A percentile compares a stretch with the other conserved stretches of the same genome.
These are phyloP conservation scores for Phytophthora hybrid DNA, from an alignment of 352 stramenopile species.

Conservation along the genomic window DNA sequence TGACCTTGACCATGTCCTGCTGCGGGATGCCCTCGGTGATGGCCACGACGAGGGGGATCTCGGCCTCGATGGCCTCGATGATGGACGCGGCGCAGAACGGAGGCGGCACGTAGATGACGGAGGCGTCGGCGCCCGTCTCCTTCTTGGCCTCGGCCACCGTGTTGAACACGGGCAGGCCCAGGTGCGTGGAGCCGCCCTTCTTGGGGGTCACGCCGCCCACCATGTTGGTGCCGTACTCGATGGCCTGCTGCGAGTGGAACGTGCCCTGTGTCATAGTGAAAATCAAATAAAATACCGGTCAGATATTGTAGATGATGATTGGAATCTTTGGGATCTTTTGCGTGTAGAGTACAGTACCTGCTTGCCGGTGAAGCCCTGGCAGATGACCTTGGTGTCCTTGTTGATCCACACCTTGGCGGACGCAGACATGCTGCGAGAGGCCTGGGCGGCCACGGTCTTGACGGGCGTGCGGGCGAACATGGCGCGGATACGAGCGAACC, in stretches of 20 bases:
- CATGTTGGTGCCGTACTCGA: conserved; percentile 99
- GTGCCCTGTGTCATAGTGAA: conserved; percentile 84
- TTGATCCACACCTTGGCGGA: conserved; percentile 99
- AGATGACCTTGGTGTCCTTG: conserved; percentile 99
- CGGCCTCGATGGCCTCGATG: conserved; percentile 98
- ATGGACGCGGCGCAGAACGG: conserved; percentile 98
- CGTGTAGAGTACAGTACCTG: conserved; percentile 73
- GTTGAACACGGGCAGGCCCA: conserved; percentile 99
- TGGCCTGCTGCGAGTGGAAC: conserved; percentile 99
- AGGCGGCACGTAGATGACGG: conserved; percentile 99
- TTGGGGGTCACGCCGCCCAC: conserved; percentile 99
- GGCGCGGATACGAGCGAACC: conserved; percentile 4
- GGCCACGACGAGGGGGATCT: conserved; percentile 96
- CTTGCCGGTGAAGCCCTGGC: conserved; percentile 99
- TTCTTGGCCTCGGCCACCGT: conserved; percentile 93
- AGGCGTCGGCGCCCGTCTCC: conserved; percentile 93
- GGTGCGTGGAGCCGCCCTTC: conserved; percentile 97
- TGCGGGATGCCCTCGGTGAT: conserved; percentile 99
- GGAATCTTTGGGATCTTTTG: conserved; percentile 14
- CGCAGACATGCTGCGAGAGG: conserved; percentile 89
- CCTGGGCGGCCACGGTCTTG: conserved; percentile 50
- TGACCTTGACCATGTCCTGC: conserved; percentile 99
- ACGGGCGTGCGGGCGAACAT: conserved; percentile 74
- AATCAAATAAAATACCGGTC: conserved; percentile 8
- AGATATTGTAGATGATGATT: neutral